Conservation (phyloP, 208 protist species). For the Crithidia fasciculata region DNA sequence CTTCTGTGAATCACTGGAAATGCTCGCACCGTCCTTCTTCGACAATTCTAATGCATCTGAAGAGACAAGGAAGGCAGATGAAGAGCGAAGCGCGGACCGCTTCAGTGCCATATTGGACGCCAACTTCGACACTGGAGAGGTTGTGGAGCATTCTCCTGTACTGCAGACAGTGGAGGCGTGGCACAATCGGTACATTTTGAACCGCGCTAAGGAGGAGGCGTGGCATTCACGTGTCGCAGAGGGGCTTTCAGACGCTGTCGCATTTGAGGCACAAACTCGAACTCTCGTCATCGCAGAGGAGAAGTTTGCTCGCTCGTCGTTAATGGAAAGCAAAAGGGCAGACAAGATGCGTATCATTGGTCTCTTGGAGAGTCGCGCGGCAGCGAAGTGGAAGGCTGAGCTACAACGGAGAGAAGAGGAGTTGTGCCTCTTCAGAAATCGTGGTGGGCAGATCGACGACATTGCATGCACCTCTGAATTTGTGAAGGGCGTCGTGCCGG, state of each 20-base stretch:
- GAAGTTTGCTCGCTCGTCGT: constrained; percentile 17
- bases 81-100: not conserved
- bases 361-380: constrained; percentile 29
- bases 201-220: constrained; percentile 49
- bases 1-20: constrained; percentile 34
- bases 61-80: not conserved
- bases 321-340: constrained; percentile 34
- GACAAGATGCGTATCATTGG: constrained; percentile 36
- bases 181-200: constrained; percentile 56
- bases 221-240: constrained; percentile 70
- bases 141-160: constrained; percentile 41
- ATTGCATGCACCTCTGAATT: constrained; percentile 5
- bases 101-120: constrained; percentile 9
- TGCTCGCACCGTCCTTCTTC: constrained; percentile 7
- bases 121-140: constrained; percentile 15
- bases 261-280: constrained; percentile 50
- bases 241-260: constrained; percentile 46
- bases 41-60: not conserved
- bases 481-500: constrained; percentile 24
- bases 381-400: constrained; percentile 56
- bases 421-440: constrained; percentile 13
- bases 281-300: constrained; percentile 53
- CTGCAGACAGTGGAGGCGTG: constrained; percentile 36
- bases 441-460: constrained; percentile 3
- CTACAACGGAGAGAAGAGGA: constrained; percentile 44